These are phyloP conservation scores for Penicillium sp. DNA, from an alignment of 2,329 filamentous ascomycete genomes.

Conservation along the genomic window DNA sequence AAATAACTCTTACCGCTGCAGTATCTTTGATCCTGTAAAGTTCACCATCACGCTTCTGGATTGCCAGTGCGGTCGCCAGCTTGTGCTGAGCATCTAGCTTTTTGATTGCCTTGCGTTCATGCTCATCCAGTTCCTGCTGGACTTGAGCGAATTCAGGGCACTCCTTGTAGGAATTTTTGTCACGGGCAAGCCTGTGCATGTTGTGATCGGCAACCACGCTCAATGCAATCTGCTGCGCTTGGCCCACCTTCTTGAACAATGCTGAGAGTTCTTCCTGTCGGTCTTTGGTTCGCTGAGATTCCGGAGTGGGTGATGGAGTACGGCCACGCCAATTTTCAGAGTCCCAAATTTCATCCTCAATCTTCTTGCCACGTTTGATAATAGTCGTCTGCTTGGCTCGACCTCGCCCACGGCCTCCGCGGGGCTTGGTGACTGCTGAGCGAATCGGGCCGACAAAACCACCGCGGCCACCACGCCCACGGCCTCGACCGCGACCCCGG, in stretches of 20 bases:
- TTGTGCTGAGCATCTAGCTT: conserved; percentile 35
- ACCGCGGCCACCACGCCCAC: conserved; percentile 38
- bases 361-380: conserved; percentile 22
- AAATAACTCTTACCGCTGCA: conserved; percentile 29
- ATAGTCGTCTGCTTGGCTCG: conserved; percentile 19
- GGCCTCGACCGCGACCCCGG: conserved; percentile 34
- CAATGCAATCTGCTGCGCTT: conserved; percentile 43
- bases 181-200: conserved; percentile 40
- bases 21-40: conserved; percentile 35
- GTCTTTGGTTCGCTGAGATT: conserved; percentile 40
- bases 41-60: conserved; percentile 32
- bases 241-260: conserved; percentile 44
- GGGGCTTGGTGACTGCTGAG: conserved; percentile 17
- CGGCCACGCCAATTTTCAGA: conserved; percentile 33
- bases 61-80: conserved; percentile 31
- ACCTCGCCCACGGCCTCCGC: conserved; percentile 32
- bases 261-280: conserved; percentile 46
- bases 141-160: conserved; percentile 42
- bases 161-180: conserved; percentile 43
- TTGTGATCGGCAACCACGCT: conserved; percentile 42
- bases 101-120: conserved; percentile 30
- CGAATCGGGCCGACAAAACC: conserved; percentile 24
- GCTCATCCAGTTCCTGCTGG: conserved; percentile 30
- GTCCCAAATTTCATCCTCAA: conserved; percentile 29
- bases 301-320: conserved; percentile 38